Percentiles rank a stretch among this genome's conserved stretches.
phyloP scores from a whole-genome alignment of 306 rosid species.

The Quercus mongolica region DNA sequence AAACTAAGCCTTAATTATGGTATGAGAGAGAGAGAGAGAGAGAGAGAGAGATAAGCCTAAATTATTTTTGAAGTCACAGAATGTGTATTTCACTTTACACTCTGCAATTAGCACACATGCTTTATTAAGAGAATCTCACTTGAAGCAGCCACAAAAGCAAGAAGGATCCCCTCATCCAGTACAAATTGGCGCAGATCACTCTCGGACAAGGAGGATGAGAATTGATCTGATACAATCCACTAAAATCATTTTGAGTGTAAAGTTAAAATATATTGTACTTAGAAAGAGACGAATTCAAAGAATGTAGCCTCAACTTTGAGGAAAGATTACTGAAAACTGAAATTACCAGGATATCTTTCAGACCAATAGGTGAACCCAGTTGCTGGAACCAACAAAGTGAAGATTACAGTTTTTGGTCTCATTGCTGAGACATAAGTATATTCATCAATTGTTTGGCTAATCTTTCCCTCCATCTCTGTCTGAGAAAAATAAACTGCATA shows the following conservation, averaged over 20 bases:
- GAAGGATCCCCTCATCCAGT: conserved; percentile 61
- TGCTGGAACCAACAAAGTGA: conserved; percentile 68
- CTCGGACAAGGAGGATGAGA: conserved; percentile 34
- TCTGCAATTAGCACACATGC: background rate
- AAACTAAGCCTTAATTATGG: too few species aligned
- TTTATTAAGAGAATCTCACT: conserved; percentile 43
- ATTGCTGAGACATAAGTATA: conserved; percentile 51
- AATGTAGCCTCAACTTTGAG: background rate
- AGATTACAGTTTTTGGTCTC: conserved; percentile 47
- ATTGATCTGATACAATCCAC: conserved; percentile 39
- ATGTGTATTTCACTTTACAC: too few species aligned
- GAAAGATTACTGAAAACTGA: background rate
- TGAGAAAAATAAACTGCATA: conserved; percentile 64
- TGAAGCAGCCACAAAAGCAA: conserved; percentile 72
- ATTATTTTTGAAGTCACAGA: too few species aligned
- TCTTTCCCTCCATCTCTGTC: conserved; percentile 68
- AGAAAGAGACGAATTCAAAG: background rate
- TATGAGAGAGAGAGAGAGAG: too few species aligned
- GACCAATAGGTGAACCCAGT: conserved; percentile 77
- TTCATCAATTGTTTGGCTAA: conserved; percentile 40
- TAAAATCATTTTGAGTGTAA: background rate
- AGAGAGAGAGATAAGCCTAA: too few species aligned
- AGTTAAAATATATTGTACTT: background rate
- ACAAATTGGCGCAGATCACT: conserved; percentile 58
- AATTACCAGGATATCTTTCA: conserved; percentile 54